Conservation (phyloP, 208 protist genomes). For the Leishmania lainsoni region DNA sequence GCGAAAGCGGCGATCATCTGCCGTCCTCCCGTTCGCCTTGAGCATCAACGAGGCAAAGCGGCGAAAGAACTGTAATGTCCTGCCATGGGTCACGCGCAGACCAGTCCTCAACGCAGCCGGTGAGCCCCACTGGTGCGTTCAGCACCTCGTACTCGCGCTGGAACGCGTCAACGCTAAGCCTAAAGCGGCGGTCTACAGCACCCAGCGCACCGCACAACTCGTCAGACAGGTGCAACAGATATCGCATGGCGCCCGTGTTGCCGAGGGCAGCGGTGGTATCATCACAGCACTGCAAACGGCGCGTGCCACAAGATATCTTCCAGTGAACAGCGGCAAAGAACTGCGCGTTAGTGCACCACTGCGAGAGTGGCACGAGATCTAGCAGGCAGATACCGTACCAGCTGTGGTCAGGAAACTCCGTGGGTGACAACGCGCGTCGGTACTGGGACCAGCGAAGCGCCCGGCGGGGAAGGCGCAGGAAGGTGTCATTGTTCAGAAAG, state of each 20-base stretch:
- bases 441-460: constrained; percentile 9
- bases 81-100: constrained; percentile 27
- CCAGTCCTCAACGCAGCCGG: constrained; percentile 40
- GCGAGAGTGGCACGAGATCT: constrained; percentile 29
- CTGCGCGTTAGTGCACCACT: constrained; percentile 13
- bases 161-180: constrained; percentile 27
- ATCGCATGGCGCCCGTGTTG: neutral
- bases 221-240: constrained; percentile 15
- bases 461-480: constrained; percentile 18
- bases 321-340: constrained; percentile 15
- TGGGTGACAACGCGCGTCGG: constrained; percentile 3
- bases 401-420: constrained; percentile 23
- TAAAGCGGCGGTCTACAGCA: constrained; percentile 30
- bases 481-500: constrained; percentile 8
- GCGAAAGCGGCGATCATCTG: constrained; percentile 34
- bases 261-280: neutral
- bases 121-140: constrained; percentile 46
- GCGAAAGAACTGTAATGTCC: constrained; percentile 8
- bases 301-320: constrained; percentile 1
- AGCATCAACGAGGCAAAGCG: constrained; percentile 17
- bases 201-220: constrained; percentile 21
- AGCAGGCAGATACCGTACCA: constrained; percentile 24
- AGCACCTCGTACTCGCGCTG: constrained; percentile 28
- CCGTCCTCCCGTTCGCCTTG: constrained; percentile 35
- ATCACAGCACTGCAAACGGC: neutral